Evolutionary conservation across 164 flowering plant genomes (phyloP), one percentile per base, ranked within the genome.

Genomic region (Magnolia officinalis): DNA sequence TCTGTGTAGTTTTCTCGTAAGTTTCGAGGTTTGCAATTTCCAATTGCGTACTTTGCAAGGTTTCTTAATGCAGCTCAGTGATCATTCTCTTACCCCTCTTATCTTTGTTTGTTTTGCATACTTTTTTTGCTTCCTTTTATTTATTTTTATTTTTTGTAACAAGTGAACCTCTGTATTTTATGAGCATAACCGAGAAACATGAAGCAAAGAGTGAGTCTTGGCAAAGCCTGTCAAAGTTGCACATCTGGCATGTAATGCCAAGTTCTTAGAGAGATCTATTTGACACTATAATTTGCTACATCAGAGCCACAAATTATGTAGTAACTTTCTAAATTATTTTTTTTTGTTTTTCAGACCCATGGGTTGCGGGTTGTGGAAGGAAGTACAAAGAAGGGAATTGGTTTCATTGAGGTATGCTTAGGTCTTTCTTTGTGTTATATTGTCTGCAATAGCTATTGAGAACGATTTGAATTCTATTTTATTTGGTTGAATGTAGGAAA

Each of bases 341-440:
- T n/a, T 74, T 19, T 20, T 49, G 49, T 19, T 77, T 78, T 83
- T 70, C 84, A 96, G 99, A 96, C 97, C 70, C 97, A 94, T 80
- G 97, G 98, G 16, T 76, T 96, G 58, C 85, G 98, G 70, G 90
- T 73, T 84, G 93, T 92, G 67, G 90, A 91, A 84, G 92, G 84
- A 78, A 81, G 89, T 84, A 87, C 89, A 4, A 92, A 88, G 89
- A 92, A 86, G 78, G 98, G 88, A 52, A 91, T 96, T 67, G 89
- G 98, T 73, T 94, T 96, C 79, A 24, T 91, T 70, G 97, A 96
- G 98, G 98, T 92, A 74, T 67, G 83, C 61, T 66, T 68, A 16
- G 6, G 29, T 21, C 31, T 37, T 2, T 21, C 6, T 66, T 23
- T 50, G 8, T 50, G 31, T 50, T 67, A n/a, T 80, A n/a, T 21